Conservation (phyloP, 1,139 yeast species). For the Suhomyces taliae region DNA sequence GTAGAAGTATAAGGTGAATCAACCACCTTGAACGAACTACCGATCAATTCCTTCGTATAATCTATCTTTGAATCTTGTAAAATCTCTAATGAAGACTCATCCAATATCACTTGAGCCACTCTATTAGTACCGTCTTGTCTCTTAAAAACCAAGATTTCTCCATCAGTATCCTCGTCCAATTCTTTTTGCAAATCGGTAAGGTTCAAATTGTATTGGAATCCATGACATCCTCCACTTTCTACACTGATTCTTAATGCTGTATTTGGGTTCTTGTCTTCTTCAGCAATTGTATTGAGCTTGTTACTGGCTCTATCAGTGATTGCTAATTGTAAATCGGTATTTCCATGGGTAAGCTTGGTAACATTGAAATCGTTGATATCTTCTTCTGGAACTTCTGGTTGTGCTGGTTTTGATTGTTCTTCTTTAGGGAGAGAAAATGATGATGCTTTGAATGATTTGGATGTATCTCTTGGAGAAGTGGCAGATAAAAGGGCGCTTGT, state of each 20-base stretch:
- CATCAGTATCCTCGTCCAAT: conserved; percentile 40
- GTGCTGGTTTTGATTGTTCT: conserved; percentile 1
- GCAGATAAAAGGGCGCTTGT: background rate
- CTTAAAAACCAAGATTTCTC: conserved; percentile 56
- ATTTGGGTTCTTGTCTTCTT: conserved; percentile 57
- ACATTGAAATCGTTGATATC: conserved; percentile 30
- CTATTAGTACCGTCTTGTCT: conserved; percentile 45
- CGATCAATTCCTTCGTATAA: conserved; percentile 89
- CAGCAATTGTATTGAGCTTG: conserved; percentile 57
- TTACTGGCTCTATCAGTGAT: conserved; percentile 42
- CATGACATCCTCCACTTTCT: conserved; percentile 98
- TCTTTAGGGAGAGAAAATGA: conserved; percentile 22
- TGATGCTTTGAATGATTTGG: conserved; percentile 27
- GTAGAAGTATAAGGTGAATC: conserved; percentile 90
- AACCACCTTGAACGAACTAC: conserved; percentile 87
- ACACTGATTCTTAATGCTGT: conserved; percentile 76
- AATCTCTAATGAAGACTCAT: conserved; percentile 76
- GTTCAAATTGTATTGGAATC: conserved; percentile 84
- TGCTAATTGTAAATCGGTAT: conserved; percentile 37
- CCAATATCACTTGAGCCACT: conserved; percentile 67
- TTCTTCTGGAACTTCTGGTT: conserved; percentile 19
- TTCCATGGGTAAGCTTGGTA: conserved; percentile 36
- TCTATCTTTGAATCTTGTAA: conserved; percentile 86
- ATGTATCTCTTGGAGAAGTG: conserved; percentile 7
- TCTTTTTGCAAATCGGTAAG: conserved; percentile 52